A percentile compares a stretch with the other conserved stretches of the same genome.
Conservation (phyloP, 306 rosid genomes). For the Purshia tridentata region DNA sequence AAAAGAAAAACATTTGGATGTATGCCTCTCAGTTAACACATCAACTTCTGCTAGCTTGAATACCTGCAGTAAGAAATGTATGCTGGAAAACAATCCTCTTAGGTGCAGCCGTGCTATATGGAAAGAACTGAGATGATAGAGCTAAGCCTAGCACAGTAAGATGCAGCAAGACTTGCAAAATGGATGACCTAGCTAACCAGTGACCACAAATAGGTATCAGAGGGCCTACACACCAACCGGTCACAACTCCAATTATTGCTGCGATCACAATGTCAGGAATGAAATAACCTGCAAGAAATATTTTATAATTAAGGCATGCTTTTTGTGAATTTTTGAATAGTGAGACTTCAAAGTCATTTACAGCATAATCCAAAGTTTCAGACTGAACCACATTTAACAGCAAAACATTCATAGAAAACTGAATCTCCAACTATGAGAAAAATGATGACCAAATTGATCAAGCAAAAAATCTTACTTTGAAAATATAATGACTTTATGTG, state of each 20-base stretch:
- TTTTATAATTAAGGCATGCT: conserved; percentile 17
- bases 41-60: conserved; percentile 21
- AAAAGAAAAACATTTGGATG: neutral
- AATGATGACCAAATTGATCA: neutral
- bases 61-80: conserved; percentile 75
- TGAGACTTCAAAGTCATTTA: neutral
- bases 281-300: conserved; percentile 59
- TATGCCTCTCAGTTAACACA: conserved; percentile 13
- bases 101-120: conserved; percentile 78
- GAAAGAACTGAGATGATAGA: conserved; percentile 86
- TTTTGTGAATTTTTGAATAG: neutral
- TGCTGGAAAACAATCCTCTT: conserved; percentile 88
- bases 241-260: conserved; percentile 63
- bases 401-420: neutral
- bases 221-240: conserved; percentile 86
- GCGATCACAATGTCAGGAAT: conserved; percentile 79
- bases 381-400: conserved; percentile 2
- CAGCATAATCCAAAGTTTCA: neutral
- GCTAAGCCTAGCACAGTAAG: conserved; percentile 73
- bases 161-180: conserved; percentile 74
- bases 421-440: neutral
- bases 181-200: conserved; percentile 81
- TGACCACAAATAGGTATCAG: conserved; percentile 72
- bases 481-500: neutral
- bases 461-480: neutral